Percentiles rank a stretch among this genome's conserved stretches.
Evolutionary conservation across 2,329 filamentous ascomycete genomes (phyloP).

Genomic region (Onygenales sp.): DNA sequence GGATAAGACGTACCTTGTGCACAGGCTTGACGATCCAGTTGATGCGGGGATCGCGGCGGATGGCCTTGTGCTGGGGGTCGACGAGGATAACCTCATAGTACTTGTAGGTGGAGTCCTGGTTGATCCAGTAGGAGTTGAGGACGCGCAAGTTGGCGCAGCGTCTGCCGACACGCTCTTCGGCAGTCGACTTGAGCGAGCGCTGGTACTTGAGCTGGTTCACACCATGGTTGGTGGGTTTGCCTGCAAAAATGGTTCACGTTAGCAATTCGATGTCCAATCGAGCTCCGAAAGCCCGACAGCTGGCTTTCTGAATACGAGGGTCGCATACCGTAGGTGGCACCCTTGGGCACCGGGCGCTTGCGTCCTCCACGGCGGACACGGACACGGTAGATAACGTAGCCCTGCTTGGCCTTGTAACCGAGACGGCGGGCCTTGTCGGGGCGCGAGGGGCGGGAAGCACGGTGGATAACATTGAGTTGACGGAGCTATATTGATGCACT

Average conservation of each 20-base stretch:
- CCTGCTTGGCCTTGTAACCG: constrained; percentile 99
- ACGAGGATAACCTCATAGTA: constrained; percentile 99
- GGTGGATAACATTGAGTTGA: constrained; percentile 99
- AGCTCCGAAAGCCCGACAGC: background rate
- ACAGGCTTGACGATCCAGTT: constrained; percentile 99
- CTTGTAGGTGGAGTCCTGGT: constrained; percentile 99
- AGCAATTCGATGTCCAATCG: background rate
- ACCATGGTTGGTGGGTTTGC: constrained; percentile 99
- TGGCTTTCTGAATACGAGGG: background rate
- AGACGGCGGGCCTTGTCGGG: constrained; percentile 99
- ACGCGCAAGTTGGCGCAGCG: constrained; percentile 98
- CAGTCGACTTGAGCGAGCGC: constrained; percentile 93
- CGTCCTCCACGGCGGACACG: constrained; percentile 97
- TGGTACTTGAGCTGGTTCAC: constrained; percentile 99
- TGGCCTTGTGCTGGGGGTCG: constrained; percentile 99
- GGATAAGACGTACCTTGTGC: constrained; percentile 58
- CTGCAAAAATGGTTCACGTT: constrained; percentile 35
- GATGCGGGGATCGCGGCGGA: constrained; percentile 97
- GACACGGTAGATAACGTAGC: constrained; percentile 99
- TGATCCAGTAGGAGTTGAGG: constrained; percentile 99
- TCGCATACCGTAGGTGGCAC: constrained; percentile 90
- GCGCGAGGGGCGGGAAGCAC: constrained; percentile 92
- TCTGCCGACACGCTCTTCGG: constrained; percentile 99
- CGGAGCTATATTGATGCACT: constrained; percentile 99
- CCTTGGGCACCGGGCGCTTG: constrained; percentile 94